Evolutionary conservation across 768 basidiomycete species (phyloP).

Genomic region (Mycena leptocephala): DNA sequence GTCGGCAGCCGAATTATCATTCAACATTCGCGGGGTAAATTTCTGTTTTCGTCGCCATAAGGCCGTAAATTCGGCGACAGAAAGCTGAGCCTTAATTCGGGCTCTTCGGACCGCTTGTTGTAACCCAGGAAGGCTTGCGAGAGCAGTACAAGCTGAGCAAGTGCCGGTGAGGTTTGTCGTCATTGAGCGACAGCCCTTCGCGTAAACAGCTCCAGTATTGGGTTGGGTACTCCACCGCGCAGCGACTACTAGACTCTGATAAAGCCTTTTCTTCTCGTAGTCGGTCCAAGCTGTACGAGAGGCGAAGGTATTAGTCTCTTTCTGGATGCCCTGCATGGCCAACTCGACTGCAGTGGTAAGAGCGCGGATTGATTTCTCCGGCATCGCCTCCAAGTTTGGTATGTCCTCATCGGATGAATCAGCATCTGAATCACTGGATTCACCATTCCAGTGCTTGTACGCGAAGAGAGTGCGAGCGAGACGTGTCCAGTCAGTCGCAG

Average conservation of each 20-base stretch:
- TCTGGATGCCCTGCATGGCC: neutral
- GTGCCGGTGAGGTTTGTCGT: neutral
- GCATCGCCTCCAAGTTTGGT: neutral
- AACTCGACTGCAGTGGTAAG: neutral
- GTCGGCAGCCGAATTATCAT: neutral
- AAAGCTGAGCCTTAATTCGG: neutral
- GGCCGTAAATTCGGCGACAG: neutral
- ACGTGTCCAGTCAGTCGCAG: neutral
- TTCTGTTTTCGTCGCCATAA: no score
- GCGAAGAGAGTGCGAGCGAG: neutral
- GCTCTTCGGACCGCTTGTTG: neutral
- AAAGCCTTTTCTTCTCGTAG: slow-evolving; percentile 4
- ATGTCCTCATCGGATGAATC: neutral
- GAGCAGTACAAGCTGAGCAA: slow-evolving; percentile 1
- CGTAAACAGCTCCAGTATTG: neutral
- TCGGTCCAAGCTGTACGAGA: neutral
- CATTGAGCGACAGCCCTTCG: neutral
- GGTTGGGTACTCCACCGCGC: neutral
- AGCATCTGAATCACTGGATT: neutral
- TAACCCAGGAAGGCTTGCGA: neutral
- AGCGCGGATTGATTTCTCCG: neutral
- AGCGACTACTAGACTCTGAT: neutral
- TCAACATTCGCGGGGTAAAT: neutral
- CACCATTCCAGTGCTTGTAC: neutral
- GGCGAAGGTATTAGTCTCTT: neutral